A percentile compares a stretch with the other conserved stretches of the same genome.
Conservation (phyloP, 306 rosid species). For the Prunus davidiana region DNA sequence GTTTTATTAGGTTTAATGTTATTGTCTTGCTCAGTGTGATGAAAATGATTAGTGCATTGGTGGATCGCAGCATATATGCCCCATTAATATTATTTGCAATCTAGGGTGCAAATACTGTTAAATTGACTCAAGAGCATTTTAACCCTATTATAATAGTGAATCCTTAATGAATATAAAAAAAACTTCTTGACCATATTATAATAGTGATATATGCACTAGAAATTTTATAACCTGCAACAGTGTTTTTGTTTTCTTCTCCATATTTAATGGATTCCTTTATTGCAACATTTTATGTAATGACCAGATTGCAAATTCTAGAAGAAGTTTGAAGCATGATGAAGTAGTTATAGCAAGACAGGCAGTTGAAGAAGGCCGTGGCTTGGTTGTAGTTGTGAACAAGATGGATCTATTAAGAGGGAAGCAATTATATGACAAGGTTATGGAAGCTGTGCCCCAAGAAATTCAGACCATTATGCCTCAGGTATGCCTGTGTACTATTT, state of each 20-base stretch:
- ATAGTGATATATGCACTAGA: background rate
- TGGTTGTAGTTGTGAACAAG: constrained; percentile 96
- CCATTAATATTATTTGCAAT: background rate
- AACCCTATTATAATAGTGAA: background rate
- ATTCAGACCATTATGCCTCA: constrained; percentile 87
- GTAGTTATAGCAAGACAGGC: constrained; percentile 94
- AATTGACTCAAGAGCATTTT: background rate
- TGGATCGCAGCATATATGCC: background rate
- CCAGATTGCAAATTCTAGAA: constrained; percentile 69
- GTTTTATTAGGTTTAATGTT: background rate
- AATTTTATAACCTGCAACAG: background rate
- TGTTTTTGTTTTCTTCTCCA: background rate
- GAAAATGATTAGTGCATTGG: background rate
- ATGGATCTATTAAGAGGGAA: constrained; percentile 85
- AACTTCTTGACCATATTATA: background rate
- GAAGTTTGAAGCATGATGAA: constrained; percentile 91
- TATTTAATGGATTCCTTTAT: background rate
- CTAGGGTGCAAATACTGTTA: background rate
- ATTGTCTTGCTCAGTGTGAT: background rate
- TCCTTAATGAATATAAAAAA: background rate
- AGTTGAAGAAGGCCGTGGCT: constrained; percentile 94
- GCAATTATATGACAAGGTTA: constrained; percentile 49
- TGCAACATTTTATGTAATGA: constrained; percentile 7
- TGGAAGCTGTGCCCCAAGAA: constrained; percentile 84
- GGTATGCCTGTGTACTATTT: constrained; percentile 35